These are phyloP conservation scores for Lepiota venenata DNA, from an alignment of 768 basidiomycete genomes.

Conservation along the genomic window DNA sequence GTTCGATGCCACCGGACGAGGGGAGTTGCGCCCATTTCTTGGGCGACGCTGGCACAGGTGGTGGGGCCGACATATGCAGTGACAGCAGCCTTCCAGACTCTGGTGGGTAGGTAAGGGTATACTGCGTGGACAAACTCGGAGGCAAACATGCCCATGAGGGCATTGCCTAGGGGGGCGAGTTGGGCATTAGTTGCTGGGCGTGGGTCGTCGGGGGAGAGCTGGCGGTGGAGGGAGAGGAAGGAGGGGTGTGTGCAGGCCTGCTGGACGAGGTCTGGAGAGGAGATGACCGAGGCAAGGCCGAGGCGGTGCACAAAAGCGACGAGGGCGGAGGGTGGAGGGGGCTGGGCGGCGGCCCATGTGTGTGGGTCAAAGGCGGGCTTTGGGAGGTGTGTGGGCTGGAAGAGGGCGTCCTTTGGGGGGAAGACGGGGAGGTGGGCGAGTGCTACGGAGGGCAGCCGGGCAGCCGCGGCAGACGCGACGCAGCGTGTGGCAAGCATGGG, in stretches of 20 bases:
- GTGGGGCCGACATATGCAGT: conserved; percentile 89
- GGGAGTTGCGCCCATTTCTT: conserved; percentile 77
- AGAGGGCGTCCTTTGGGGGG: conserved; percentile 53
- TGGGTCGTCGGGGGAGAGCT: conserved; percentile 53
- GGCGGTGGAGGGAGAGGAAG: conserved; percentile 50
- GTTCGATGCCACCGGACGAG: conserved; percentile 80
- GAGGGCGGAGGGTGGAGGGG: conserved; percentile 68
- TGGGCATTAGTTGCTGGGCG: conserved; percentile 68
- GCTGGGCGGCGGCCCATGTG: conserved; percentile 68
- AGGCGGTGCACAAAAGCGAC: conserved; percentile 75
- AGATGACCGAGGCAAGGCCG: conserved; percentile 59
- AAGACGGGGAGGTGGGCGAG: conserved; percentile 51
- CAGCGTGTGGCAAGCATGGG: conserved; percentile 43
- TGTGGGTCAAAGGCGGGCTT: conserved; percentile 56
- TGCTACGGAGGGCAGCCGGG: conserved; percentile 52
- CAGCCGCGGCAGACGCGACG: conserved; percentile 32
- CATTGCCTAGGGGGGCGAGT: conserved; percentile 76
- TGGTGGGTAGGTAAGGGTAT: conserved; percentile 90
- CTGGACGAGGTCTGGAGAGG: conserved; percentile 51
- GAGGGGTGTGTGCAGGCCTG: conserved; percentile 83
- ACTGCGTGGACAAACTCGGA: conserved; percentile 76
- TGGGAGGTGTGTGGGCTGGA: conserved; percentile 26
- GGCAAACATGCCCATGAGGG: conserved; percentile 87
- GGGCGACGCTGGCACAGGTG: conserved; percentile 81
- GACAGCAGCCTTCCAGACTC: conserved; percentile 87